Evolutionary conservation across 1,139 yeast species (phyloP), one percentile per base, ranked within the genome.

Genomic region (Lipomyces yarrowii): DNA sequence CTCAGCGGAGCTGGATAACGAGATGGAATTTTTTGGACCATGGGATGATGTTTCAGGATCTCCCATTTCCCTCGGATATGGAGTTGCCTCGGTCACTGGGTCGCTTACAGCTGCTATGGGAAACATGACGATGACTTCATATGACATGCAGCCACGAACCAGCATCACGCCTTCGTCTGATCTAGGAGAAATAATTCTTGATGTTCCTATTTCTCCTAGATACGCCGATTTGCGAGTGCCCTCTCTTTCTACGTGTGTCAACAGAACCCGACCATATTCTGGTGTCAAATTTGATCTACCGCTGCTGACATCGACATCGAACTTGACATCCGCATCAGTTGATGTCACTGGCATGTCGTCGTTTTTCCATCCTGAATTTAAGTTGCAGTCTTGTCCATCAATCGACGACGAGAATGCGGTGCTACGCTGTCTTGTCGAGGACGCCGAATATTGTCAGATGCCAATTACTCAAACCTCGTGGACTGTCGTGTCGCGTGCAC

Each of bases 141-240:
- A 32, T 53, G 37, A 53, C 37, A 33, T 18, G 23, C 56, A 37
- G 10, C 56, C 56, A 15, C 18, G 37, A 53, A 18, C 5, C 21
- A 53, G 37, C 37, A 18, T 53, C 18, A 21, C 56, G 21, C n/a
- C 37, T 10, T 7, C 18, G 0, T 53, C 56, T 4, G 35, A 18
- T 10, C 15, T 23, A 21, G 48, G 37, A 15, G 37, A 30, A 18
- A n/a, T 37, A 21, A 33, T 53, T 53, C 56, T 53, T 10, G 56
- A 53, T 11, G 56, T 53, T n/a, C 39, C 56, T 18, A 15, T 53
- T 18, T 18, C 56, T n/a, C 56, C 56, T 32, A 8, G 35, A 2
- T 53, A 53, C 21, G 56, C 56, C 8, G 56, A 53, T 5, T 15
- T 53, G 18, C 56, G 56, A 33, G 56, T 53, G 21, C 56, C 56